Conservation (phyloP, 2,329 filamentous ascomycete genomes). For the Alternaria longipes region DNA sequence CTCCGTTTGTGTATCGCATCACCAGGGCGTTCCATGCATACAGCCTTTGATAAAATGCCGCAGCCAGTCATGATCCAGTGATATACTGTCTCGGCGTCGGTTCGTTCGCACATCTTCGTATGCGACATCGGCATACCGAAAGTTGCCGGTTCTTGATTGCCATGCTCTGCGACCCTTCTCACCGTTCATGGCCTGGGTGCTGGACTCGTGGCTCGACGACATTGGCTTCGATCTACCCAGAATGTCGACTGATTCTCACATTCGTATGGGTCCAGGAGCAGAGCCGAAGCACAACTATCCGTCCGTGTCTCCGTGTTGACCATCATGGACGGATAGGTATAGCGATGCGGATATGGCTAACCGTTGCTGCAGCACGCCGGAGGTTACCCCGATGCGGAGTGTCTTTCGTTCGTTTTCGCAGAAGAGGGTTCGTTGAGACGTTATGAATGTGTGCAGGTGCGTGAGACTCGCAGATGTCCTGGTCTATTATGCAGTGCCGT, state of each 20-base stretch:
- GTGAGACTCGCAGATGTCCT: slow-evolving; percentile 10
- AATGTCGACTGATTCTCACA: not conserved
- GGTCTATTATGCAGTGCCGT: slow-evolving; percentile 11
- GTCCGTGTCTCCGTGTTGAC: not conserved
- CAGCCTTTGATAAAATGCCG: slow-evolving; percentile 1
- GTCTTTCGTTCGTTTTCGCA: not conserved
- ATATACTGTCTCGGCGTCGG: slow-evolving; percentile 11
- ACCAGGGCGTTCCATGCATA: not conserved
- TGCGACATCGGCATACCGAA: slow-evolving; percentile 34
- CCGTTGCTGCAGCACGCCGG: slow-evolving; percentile 6
- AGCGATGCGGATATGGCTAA: slow-evolving; percentile 7
- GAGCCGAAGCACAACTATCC: slow-evolving; percentile 5
- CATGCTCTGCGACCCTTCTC: not conserved
- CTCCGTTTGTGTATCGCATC: not conserved
- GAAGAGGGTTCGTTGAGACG: not conserved
- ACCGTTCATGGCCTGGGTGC: not conserved
- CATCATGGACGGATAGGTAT: not conserved
- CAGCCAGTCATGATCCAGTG: not conserved
- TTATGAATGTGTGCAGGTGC: not conserved
- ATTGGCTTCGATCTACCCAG: slow-evolving; percentile 3
- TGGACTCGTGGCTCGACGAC: slow-evolving; percentile 3
- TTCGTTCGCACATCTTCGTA: slow-evolving; percentile 11
- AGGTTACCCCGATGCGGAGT: not conserved
- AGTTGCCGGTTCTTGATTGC: slow-evolving; percentile 1
- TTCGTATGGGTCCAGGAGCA: slow-evolving; percentile 4